These are phyloP conservation scores for Tubosaeta sp. DNA, from an alignment of 768 basidiomycete genomes.

Conservation along the genomic window DNA sequence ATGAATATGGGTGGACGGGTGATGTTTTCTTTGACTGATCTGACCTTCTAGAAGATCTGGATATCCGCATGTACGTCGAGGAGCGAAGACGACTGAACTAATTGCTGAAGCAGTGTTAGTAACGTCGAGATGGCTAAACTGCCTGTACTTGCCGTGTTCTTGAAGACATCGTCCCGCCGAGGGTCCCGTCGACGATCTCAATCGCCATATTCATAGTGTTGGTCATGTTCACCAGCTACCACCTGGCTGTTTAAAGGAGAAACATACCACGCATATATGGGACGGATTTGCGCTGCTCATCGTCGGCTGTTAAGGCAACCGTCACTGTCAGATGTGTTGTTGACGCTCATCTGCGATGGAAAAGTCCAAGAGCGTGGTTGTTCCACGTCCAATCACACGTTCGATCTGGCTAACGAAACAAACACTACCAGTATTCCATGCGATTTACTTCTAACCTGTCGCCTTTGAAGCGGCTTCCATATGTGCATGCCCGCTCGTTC, in stretches of 20 bases:
- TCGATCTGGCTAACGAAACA: not conserved
- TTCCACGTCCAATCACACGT: not conserved
- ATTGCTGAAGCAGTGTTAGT: not conserved
- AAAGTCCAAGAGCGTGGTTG: not conserved
- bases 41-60: conserved; percentile 4
- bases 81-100: not conserved
- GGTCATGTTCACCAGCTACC: too few relatives aligned
- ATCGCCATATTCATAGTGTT: too few relatives aligned
- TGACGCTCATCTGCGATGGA: not conserved
- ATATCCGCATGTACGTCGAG: not conserved
- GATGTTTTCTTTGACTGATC: conserved; percentile 5
- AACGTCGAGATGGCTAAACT: not conserved
- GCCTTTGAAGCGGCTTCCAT: conserved; percentile 3
- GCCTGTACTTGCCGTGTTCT: not conserved
- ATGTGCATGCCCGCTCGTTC: conserved; percentile 18
- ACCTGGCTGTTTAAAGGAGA: not conserved
- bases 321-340: too few relatives aligned
- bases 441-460: conserved; percentile 8
- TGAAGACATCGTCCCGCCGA: too few relatives aligned
- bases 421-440: conserved; percentile 5
- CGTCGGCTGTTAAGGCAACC: not conserved
- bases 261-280: not conserved
- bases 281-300: not conserved
- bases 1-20: not conserved
- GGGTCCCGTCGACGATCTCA: too few relatives aligned